Evolutionary conservation across 768 basidiomycete species (phyloP).

Genomic region (Boletus tomentosulus): DNA sequence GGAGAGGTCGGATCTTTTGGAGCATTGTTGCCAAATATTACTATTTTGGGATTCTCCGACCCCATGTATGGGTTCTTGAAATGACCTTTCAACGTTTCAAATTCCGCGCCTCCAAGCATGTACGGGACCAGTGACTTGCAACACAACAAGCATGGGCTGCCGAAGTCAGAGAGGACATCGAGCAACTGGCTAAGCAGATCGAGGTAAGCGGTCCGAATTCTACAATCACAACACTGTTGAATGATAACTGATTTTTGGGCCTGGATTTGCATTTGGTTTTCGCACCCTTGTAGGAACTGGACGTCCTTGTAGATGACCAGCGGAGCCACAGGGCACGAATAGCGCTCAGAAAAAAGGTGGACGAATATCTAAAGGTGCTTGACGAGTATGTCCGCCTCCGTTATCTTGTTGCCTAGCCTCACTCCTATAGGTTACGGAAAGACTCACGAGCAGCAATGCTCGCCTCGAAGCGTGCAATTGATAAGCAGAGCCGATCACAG

Average conservation of each 20-base stretch:
- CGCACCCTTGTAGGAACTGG: conserved; percentile 48
- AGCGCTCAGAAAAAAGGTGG: conserved; percentile 48
- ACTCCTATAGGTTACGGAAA: conserved; percentile 46
- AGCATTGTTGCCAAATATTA: too few species aligned
- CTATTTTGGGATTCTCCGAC: too few species aligned
- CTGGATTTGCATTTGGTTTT: not conserved
- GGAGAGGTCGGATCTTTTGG: too few species aligned
- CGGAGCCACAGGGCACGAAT: conserved; percentile 48
- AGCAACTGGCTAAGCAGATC: conserved; percentile 55
- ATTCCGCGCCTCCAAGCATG: conserved; percentile 71
- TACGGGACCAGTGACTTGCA: conserved; percentile 59
- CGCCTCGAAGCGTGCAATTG: conserved; percentile 69
- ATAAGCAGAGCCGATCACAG: conserved; percentile 52
- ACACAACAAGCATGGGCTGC: conserved; percentile 70
- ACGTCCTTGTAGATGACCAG: conserved; percentile 70
- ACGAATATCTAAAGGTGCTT: conserved; percentile 44
- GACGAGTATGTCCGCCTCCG: conserved; percentile 43
- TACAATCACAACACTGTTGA: not conserved
- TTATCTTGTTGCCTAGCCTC: not conserved
- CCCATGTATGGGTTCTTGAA: too few species aligned
- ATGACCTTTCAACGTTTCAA: conserved; percentile 65
- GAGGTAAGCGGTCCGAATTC: conserved; percentile 45
- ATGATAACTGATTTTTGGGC: not conserved
- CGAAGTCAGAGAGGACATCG: conserved; percentile 75
- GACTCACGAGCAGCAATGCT: conserved; percentile 68